These are phyloP conservation scores for Pseudogymnoascus sp. DNA, from an alignment of 2,329 filamentous ascomycete genomes.

Conservation along the genomic window DNA sequence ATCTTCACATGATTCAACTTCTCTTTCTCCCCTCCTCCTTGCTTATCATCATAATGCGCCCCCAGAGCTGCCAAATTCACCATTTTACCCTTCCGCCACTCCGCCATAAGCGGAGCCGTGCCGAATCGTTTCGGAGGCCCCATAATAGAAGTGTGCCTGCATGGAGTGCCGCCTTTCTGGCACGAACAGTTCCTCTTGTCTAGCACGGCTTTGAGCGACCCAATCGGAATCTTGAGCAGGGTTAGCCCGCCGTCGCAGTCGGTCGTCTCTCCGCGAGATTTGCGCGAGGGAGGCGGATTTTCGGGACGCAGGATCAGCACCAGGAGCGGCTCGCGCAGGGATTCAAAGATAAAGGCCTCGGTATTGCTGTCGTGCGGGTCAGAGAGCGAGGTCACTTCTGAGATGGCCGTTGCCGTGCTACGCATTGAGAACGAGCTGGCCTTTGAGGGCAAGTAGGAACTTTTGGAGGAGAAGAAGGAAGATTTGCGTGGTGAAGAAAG, in stretches of 20 bases:
- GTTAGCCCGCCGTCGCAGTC: background rate
- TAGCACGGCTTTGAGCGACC: background rate
- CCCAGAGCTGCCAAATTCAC: slow-evolving; percentile 8
- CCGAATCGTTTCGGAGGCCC: slow-evolving; percentile 4
- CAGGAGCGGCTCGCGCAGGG: background rate
- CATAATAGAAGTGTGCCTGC: background rate
- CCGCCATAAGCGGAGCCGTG: background rate
- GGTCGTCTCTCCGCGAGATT: background rate
- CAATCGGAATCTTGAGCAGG: background rate
- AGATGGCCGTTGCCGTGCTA: background rate
- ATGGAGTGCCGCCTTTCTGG: background rate
- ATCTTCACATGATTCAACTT: slow-evolving; percentile 8
- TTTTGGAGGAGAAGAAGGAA: background rate
- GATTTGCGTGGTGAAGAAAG: background rate
- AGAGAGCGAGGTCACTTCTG: background rate
- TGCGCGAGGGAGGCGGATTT: background rate
- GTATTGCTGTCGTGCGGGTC: background rate
- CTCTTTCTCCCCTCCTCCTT: background rate
- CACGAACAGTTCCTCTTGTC: background rate
- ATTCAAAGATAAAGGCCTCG: slow-evolving; percentile 7
- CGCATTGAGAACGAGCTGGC: background rate
- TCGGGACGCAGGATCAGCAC: slow-evolving; percentile 6
- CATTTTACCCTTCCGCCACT: background rate
- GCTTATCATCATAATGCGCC: background rate
- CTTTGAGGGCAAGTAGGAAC: background rate